phyloP scores from a whole-genome alignment of 1,284 basidiomycete genomes.

The Takashimella koratensis region DNA sequence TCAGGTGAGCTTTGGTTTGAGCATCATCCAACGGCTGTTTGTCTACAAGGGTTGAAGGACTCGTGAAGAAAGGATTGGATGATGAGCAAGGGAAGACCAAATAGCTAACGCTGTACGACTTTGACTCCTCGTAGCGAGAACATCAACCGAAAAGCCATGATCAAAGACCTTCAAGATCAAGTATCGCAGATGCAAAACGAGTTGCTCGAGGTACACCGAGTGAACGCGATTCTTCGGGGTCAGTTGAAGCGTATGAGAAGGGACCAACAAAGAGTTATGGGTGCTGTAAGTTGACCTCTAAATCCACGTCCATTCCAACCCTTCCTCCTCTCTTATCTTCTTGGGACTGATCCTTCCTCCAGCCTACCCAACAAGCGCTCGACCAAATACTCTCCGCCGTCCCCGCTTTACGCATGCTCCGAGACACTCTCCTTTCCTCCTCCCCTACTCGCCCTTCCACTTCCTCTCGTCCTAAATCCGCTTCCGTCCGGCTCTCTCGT shows the following conservation, averaged over 20 bases:
- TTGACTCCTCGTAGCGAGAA: constrained; percentile 10
- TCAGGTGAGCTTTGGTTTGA: constrained; percentile 5
- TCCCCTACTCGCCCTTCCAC: background rate
- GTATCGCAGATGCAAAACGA: constrained; percentile 12
- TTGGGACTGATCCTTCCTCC: background rate
- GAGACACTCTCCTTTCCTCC: constrained; percentile 1
- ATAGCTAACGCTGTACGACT: background rate
- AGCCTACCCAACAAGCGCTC: constrained; percentile 2
- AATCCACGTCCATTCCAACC: background rate
- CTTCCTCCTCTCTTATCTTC: background rate
- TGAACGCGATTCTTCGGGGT: constrained; percentile 4
- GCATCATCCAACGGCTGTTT: no score
- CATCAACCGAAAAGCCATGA: constrained; percentile 8
- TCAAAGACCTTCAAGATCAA: constrained; percentile 12
- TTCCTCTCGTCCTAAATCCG: background rate
- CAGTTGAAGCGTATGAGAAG: background rate
- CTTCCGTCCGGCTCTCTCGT: background rate
- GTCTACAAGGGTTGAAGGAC: no score
- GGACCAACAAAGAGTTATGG: background rate
- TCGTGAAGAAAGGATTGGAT: no score
- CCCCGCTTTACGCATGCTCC: constrained; percentile 7
- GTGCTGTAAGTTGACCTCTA: background rate
- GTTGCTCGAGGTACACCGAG: constrained; percentile 5
- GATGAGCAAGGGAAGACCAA: background rate
- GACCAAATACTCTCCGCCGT: constrained; percentile 7